Percentiles rank a stretch among this genome's conserved stretches.
Conservation (phyloP, 345 rosid species). For the Cardamine chenopodiifolia region DNA sequence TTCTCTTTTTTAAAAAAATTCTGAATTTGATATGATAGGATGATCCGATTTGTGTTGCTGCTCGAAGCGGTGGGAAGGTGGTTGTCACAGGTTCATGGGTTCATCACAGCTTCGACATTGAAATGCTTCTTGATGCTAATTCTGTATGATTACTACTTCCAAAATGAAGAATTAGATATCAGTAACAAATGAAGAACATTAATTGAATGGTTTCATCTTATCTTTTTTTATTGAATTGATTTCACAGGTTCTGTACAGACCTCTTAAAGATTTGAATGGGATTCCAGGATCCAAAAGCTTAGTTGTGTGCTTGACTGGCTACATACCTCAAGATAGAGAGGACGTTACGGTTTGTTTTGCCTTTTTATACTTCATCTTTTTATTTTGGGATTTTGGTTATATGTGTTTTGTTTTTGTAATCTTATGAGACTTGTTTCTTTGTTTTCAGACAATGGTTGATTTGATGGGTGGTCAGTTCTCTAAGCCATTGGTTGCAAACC, state of each 20-base stretch:
- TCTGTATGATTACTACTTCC: slow-evolving; percentile 15
- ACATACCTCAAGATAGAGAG: slow-evolving; percentile 88
- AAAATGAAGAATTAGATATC: neutral
- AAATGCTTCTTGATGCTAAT: slow-evolving; percentile 64
- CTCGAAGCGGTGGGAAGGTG: slow-evolving; percentile 71
- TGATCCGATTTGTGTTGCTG: slow-evolving; percentile 73
- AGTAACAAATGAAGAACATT: neutral
- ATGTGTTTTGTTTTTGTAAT: neutral
- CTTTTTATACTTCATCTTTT: neutral
- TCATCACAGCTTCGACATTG: slow-evolving; percentile 73
- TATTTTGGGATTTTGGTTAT: neutral
- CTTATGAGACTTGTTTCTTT: neutral
- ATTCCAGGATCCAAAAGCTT: slow-evolving; percentile 69
- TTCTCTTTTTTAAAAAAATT: neutral
- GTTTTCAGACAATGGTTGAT: slow-evolving; percentile 76
- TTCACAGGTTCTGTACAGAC: slow-evolving; percentile 75
- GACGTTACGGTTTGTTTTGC: slow-evolving; percentile 71
- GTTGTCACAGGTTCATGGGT: slow-evolving; percentile 85
- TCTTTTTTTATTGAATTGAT: neutral
- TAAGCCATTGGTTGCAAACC: slow-evolving; percentile 85
- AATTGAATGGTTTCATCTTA: neutral
- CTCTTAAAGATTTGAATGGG: slow-evolving; percentile 77
- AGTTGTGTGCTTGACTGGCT: slow-evolving; percentile 83
- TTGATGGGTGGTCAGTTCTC: slow-evolving; percentile 94
- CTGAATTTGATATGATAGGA: slow-evolving; percentile 53